A percentile compares a stretch with the other conserved stretches of the same genome.
Evolutionary conservation across 2,329 filamentous ascomycete genomes (phyloP).

Genomic region (Hymenoscyphus fructigenus): DNA sequence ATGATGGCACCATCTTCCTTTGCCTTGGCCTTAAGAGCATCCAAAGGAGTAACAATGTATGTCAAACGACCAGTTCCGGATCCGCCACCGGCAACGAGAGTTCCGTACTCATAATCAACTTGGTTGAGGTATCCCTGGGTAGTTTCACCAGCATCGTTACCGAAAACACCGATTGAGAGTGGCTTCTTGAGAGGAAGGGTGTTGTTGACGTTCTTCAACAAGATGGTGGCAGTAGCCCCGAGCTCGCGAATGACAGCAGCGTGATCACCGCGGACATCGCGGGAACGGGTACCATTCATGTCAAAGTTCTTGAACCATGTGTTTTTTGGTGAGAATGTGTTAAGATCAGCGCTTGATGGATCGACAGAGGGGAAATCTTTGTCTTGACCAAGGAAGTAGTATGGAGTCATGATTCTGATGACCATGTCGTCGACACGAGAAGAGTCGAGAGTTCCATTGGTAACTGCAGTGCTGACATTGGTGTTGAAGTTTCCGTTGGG

Average conservation of each 20-base stretch:
- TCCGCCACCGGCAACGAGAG: constrained; percentile 47
- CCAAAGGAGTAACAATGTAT: constrained; percentile 52
- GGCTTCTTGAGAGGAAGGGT: constrained; percentile 57
- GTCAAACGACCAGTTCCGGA: constrained; percentile 49
- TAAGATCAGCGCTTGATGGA: constrained; percentile 22
- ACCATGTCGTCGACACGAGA: constrained; percentile 62
- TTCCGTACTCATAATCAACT: constrained; percentile 46
- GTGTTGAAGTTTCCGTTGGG: constrained; percentile 17
- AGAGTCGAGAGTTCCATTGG: constrained; percentile 57
- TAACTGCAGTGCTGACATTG: constrained; percentile 54
- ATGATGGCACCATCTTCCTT: constrained; percentile 52
- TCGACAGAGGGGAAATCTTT: constrained; percentile 42
- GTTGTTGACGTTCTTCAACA: constrained; percentile 60
- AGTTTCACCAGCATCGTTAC: constrained; percentile 61
- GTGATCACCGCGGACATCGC: constrained; percentile 67
- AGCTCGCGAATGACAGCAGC: constrained; percentile 41
- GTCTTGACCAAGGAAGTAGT: constrained; percentile 55
- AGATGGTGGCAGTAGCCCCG: constrained; percentile 58
- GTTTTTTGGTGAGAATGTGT: constrained; percentile 18
- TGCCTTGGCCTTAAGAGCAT: constrained; percentile 52
- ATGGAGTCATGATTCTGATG: constrained; percentile 60
- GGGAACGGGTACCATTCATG: constrained; percentile 78
- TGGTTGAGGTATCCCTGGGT: constrained; percentile 38
- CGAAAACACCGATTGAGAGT: constrained; percentile 50
- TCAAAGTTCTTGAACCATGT: constrained; percentile 68